Evolutionary conservation across 1,139 yeast species (phyloP), one percentile per base, ranked within the genome.

Genomic region (Yamadazyma buinensis): DNA sequence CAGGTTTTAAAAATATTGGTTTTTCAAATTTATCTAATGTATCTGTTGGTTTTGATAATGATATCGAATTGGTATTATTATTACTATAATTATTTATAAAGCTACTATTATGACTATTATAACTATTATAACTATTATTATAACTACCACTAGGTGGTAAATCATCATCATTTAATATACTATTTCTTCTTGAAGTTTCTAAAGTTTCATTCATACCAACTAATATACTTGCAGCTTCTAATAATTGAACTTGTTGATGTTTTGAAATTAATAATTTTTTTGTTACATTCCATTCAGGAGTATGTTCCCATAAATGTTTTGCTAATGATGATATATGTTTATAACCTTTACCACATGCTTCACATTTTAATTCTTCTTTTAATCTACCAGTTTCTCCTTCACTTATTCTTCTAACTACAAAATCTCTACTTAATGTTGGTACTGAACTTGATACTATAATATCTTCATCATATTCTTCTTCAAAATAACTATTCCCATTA

Each of bases 251-350:
- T 55, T 86, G 95, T 56, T 86, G 95, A 56, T 86, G 95, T 56
- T 86, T 86, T n/a, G 90, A 80, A 30, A 86, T 84, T 29, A 83
- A 63, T 33, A 86, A 65, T 52, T 83, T 84, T 45, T 84, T 82
- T 2, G 95, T 86, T 50, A 82, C 82, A 51, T 80, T 84, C 95
- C 95, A 86, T 55, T 86, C 95, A 0, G 95, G 95, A 0, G 95
- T 86, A 54, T 86, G 95, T 43, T 67, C 71, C 95, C 90, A 52
- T 68, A 67, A 61, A 73, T 88, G 72, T 75, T 86, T 46, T 72
- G 95, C 72, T 41, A 85, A 67, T 15, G 92, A 82, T 2, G 90
- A 80, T 8, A 85, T 82, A 59, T 85, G 95, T 54, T 85, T 86
- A 55, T 85, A 85, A 11, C 94, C 94, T 55, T 86, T 85, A 9